Percentiles rank a stretch among this genome's conserved stretches.
phyloP scores from a whole-genome alignment of 192 early-diverging fungal species.

The Rhizophagus sp. region DNA sequence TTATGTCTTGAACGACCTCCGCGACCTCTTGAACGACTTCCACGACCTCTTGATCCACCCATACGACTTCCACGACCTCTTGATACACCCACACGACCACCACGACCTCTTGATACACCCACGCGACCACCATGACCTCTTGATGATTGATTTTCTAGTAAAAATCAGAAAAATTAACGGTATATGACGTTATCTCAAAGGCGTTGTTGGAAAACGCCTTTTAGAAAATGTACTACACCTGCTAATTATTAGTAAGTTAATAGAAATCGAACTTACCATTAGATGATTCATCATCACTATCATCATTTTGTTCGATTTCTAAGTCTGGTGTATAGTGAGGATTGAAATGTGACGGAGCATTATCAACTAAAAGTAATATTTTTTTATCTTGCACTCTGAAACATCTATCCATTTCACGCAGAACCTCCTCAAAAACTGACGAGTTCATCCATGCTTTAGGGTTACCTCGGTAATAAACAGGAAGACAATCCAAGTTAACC shows the following conservation, averaged over 20 bases:
- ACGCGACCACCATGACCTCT: neutral
- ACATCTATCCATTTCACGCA: neutral
- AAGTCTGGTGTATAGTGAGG: neutral
- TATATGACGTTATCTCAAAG: no score
- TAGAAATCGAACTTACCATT: no score
- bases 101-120: no score
- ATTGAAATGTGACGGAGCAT: neutral
- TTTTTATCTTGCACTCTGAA: constrained; percentile 16
- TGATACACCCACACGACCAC: no score
- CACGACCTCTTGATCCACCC: no score
- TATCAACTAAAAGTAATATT: constrained; percentile 2
- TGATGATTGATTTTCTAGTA: no score
- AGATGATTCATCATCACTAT: neutral
- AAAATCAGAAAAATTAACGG: neutral
- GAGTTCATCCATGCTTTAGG: constrained; percentile 17
- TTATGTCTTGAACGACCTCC: no score
- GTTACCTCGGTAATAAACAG: neutral
- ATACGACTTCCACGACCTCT: no score
- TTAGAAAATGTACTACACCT: neutral
- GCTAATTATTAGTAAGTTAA: neutral
- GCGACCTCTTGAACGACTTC: neutral
- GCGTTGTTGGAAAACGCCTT: neutral
- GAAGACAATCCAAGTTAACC: neutral
- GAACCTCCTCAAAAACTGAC: neutral
- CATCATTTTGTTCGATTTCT: neutral